Evolutionary conservation across 495 filamentous ascomycete genomes (phyloP).

Genomic region (Glutinoglossum americanum): DNA sequence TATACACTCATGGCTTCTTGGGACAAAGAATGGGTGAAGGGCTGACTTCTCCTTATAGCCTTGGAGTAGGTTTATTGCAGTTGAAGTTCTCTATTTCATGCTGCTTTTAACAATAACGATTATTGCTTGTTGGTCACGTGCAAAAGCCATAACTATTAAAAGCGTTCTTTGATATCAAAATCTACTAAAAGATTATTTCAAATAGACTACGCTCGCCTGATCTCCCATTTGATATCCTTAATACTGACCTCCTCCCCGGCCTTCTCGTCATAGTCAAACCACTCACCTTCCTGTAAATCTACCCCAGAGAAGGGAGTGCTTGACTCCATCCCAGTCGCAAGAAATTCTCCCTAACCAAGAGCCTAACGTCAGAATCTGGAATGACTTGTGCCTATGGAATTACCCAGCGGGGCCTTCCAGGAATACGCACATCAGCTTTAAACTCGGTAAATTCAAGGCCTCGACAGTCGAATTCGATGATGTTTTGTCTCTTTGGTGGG

Average conservation of each 20-base stretch:
- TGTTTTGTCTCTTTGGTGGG: constrained; percentile 49
- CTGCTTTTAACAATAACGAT: neutral
- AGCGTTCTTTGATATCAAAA: too few species aligned
- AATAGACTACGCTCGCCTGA: constrained; percentile 34
- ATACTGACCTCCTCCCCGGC: constrained; percentile 61
- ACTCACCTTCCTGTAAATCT: constrained; percentile 70
- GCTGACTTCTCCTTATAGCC: too few species aligned
- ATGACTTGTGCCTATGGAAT: neutral
- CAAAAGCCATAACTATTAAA: too few species aligned
- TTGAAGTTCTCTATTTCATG: neutral
- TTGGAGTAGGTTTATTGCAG: neutral
- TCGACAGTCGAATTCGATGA: constrained; percentile 80
- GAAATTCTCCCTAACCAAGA: constrained; percentile 53
- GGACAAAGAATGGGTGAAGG: neutral
- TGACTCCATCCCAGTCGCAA: constrained; percentile 61
- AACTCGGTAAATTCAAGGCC: constrained; percentile 86
- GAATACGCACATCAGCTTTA: constrained; percentile 50
- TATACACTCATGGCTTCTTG: constrained; percentile 2
- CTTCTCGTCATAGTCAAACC: constrained; percentile 74
- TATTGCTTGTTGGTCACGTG: neutral
- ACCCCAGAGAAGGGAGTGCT: constrained; percentile 56
- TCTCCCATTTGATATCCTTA: constrained; percentile 77
- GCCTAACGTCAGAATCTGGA: neutral
- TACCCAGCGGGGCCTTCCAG: neutral
- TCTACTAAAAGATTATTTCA: neutral